Evolutionary conservation across 148 eudicot species (phyloP).

Genomic region (Hydrangea macrophylla): DNA sequence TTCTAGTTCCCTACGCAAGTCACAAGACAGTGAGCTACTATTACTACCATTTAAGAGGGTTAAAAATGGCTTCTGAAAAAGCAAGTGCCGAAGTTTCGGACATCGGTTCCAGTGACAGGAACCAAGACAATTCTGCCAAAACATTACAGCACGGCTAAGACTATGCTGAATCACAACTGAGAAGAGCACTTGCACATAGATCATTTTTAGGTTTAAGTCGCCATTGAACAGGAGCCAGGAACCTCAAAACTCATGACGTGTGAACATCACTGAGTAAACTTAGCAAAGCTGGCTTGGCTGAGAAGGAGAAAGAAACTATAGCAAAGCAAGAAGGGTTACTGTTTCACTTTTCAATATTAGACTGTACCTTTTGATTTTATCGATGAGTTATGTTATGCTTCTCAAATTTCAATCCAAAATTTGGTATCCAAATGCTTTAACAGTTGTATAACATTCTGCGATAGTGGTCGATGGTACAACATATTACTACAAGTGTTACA

Average conservation of each 20-base stretch:
- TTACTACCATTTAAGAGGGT: no score
- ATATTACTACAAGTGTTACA: no score
- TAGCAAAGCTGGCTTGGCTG: conserved; percentile 22
- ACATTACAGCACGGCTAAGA: background rate
- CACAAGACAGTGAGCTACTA: no score
- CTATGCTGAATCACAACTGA: conserved; percentile 4
- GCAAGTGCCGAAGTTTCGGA: conserved; percentile 4
- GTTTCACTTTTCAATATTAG: no score
- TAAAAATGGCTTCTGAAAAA: conserved; percentile 9
- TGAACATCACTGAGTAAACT: conserved; percentile 23
- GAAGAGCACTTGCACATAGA: conserved; percentile 19
- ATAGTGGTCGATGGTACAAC: no score
- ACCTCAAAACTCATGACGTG: conserved; percentile 9
- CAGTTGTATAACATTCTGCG: no score
- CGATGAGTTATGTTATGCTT: no score
- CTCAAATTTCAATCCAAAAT: no score
- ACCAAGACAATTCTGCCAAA: background rate
- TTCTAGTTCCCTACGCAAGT: no score
- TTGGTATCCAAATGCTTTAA: no score
- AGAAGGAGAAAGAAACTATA: conserved; percentile 12
- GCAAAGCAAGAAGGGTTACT: background rate
- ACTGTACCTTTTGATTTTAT: no score
- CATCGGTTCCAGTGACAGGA: background rate
- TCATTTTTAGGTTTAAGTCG: conserved; percentile 19
- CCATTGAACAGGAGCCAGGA: conserved; percentile 12